Conservation (phyloP, 208 protist genomes). For the Acanthamoeba quina region DNA sequence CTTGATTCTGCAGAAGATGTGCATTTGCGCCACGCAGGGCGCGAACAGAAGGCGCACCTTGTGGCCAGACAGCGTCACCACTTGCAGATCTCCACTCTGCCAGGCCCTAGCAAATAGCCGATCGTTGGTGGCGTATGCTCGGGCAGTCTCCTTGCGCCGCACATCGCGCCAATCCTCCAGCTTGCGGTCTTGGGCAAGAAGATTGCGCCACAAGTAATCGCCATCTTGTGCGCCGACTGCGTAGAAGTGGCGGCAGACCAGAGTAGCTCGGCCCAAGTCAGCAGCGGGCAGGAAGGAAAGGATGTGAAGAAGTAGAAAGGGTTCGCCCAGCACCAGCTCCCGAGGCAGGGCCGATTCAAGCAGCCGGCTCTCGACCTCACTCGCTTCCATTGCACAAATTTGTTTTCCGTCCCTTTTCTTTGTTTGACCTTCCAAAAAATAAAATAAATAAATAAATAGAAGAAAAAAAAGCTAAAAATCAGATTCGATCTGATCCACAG, state of each 20-base stretch:
- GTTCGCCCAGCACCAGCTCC: neutral
- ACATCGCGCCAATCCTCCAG: neutral
- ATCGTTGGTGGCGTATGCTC: neutral
- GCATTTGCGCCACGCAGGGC: neutral
- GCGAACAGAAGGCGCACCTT: neutral
- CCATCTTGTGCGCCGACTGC: neutral
- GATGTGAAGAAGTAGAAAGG: constrained; percentile 31
- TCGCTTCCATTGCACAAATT: neutral
- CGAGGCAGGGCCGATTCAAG: neutral
- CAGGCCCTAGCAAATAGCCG: neutral
- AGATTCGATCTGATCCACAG: too few species aligned
- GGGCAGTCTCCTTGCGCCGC: neutral
- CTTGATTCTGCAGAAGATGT: neutral
- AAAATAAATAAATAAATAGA: too few species aligned
- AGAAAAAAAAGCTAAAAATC: too few species aligned
- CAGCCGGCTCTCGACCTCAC: neutral
- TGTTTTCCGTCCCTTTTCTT: neutral
- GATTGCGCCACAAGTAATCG: neutral
- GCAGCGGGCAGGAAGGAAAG: neutral
- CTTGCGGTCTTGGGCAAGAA: neutral
- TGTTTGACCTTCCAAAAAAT: too few species aligned
- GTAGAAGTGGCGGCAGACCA: constrained; percentile 23
- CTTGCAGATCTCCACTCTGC: constrained; percentile 2
- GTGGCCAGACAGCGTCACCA: constrained; percentile 2
- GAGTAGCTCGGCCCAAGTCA: constrained; percentile 4